Conservation (phyloP, 2,329 filamentous ascomycete genomes). For the Ascocoryne sarcoides region DNA sequence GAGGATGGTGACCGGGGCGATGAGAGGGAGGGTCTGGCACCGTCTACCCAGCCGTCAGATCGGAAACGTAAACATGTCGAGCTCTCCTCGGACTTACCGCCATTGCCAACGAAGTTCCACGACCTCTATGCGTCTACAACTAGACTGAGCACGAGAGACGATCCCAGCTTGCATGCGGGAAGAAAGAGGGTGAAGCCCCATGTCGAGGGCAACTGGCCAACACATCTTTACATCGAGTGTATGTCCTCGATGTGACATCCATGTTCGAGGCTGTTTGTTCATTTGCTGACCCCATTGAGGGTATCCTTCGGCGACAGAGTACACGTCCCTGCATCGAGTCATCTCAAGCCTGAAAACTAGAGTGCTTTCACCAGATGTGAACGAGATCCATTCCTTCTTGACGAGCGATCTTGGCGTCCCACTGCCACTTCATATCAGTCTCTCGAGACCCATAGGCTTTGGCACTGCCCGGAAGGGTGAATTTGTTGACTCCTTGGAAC, state of each 20-base stretch:
- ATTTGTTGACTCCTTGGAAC: constrained; percentile 52
- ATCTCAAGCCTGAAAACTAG: constrained; percentile 31
- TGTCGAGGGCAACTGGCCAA: constrained; percentile 83
- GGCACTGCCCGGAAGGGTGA: constrained; percentile 59
- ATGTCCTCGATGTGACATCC: constrained; percentile 32
- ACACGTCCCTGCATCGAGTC: constrained; percentile 37
- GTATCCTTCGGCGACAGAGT: constrained; percentile 43
- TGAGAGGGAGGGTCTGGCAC: no score
- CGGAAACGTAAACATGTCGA: no score
- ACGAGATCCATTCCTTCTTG: constrained; percentile 57
- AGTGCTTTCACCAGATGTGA: not conserved
- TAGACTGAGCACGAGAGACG: constrained; percentile 68
- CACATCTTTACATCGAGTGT: constrained; percentile 92
- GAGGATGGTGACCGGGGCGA: constrained; percentile 30
- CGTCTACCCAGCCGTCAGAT: no score
- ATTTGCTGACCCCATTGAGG: constrained; percentile 33
- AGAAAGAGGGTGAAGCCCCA: constrained; percentile 77
- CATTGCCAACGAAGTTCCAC: constrained; percentile 72
- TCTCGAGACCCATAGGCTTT: constrained; percentile 75
- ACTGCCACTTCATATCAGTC: constrained; percentile 79
- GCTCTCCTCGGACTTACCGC: constrained; percentile 48
- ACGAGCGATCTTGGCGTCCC: constrained; percentile 69
- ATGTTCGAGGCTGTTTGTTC: no score
- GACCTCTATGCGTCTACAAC: constrained; percentile 82
- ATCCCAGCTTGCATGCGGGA: constrained; percentile 77